Base-by-base conservation (phyloP, 2,329 filamentous ascomycete genomes). In the Alternaria postmessia region DNA sequence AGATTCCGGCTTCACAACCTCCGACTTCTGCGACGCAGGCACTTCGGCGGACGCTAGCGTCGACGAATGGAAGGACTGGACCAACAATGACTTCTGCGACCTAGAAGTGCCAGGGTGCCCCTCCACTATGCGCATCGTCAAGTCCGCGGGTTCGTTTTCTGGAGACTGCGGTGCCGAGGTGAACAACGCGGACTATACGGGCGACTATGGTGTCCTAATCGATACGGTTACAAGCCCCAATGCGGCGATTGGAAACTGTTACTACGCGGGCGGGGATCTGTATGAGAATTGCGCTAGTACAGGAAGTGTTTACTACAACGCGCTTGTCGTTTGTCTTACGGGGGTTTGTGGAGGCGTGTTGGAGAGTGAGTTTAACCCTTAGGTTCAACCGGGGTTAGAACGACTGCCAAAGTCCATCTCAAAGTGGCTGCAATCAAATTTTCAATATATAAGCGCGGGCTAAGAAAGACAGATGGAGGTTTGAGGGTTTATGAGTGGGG, bases 391-490 rank as follows among this genome's bases (percentile, higher is more conserved):
- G 11, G 26, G 32, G 14, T 14, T 7, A 14, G 4, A 36, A 7
- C 3, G 32, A 14, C 1, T 7, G 6, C 6, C 32, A 0, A 16
- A 7, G 14, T 36, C 3, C 32, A 36, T 16, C 14, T 36, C 32
- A 16, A 6, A 36, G 32, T 36, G 32, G 6, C 5, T 14, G 12
- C 32, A 36, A 36, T 36, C 12, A 16, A 14, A 36, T 36, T 5
- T 1, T 1, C 32, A 16, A 12, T 0, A 18, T 9, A n/a, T 2
- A 1, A 38, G 7, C 16, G 34, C 34, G 1, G 34, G 1, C 3
- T 3, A 3, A 7, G 7, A 0, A 38, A 38, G 34, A 38, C 6
- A 5, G 34, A 38, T 38, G 34, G 16, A 0, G 1, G 1, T 32
- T 8, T 28, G 7, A 34, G n/a, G 11, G n/a, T 18, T 4, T 47